Conservation (phyloP, 768 basidiomycete genomes). For the Boletus rufocinnamomeus region DNA sequence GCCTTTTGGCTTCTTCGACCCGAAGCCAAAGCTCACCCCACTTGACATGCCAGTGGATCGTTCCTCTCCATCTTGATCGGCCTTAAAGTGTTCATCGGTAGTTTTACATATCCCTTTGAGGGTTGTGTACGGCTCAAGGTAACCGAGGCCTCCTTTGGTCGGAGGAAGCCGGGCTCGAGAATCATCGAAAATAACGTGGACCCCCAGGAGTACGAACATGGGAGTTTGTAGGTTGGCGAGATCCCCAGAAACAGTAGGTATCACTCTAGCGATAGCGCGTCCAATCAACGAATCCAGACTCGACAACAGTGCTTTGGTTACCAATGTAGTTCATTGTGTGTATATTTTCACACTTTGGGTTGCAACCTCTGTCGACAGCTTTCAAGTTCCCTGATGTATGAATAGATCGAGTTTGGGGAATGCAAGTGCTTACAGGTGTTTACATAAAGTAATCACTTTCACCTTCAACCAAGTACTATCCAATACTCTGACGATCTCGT, state of each 20-base stretch:
- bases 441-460: too few species aligned
- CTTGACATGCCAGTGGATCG: slow-evolving; percentile 44
- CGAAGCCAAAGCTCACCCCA: slow-evolving; percentile 48
- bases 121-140: slow-evolving; percentile 58
- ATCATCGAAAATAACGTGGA: slow-evolving; percentile 66
- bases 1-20: slow-evolving; percentile 30
- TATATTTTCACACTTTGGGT: too few species aligned
- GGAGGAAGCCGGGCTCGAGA: slow-evolving; percentile 60
- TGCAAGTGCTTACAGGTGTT: too few species aligned
- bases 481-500: too few species aligned
- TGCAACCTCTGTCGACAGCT: too few species aligned
- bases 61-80: slow-evolving; percentile 38
- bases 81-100: slow-evolving; percentile 46
- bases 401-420: too few species aligned
- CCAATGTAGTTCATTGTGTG: too few species aligned
- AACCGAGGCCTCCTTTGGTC: slow-evolving; percentile 62
- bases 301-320: slow-evolving; percentile 44
- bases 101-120: slow-evolving; percentile 60
- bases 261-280: slow-evolving; percentile 37
- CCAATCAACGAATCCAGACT: slow-evolving; percentile 30
- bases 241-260: slow-evolving; percentile 51
- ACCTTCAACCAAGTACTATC: too few species aligned
- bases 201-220: slow-evolving; percentile 51
- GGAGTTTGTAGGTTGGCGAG: slow-evolving; percentile 60
- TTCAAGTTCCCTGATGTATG: too few species aligned